These are phyloP conservation scores for Neofusicoccum ribis DNA, from an alignment of 2,329 filamentous ascomycete species.

Conservation along the genomic window DNA sequence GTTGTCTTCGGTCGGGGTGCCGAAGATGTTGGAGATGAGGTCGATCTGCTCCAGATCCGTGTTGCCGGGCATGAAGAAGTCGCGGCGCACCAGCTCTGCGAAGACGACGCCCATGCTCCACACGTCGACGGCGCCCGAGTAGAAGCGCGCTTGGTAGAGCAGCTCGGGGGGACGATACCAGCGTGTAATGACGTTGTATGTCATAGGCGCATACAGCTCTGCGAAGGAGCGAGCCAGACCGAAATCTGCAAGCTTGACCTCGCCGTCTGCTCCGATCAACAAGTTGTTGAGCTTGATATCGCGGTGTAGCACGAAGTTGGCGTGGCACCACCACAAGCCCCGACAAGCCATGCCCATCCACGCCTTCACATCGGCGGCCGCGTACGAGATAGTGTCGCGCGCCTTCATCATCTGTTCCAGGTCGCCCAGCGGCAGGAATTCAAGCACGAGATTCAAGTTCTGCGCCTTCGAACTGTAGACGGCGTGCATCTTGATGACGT, in stretches of 20 bases:
- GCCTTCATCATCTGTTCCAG: constrained; percentile 93
- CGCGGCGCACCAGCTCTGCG: constrained; percentile 81
- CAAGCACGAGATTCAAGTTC: constrained; percentile 92
- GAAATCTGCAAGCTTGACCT: constrained; percentile 96
- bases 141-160: constrained; percentile 85
- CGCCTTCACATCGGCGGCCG: constrained; percentile 87
- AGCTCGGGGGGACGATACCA: constrained; percentile 97
- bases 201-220: constrained; percentile 88
- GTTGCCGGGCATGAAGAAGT: constrained; percentile 80
- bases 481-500: constrained; percentile 88
- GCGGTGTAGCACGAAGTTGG: constrained; percentile 88
- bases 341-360: constrained; percentile 98
- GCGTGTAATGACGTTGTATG: constrained; percentile 88
- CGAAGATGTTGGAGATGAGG: constrained; percentile 80
- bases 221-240: constrained; percentile 87
- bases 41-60: constrained; percentile 84
- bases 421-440: constrained; percentile 91
- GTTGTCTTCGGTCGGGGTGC: constrained; percentile 88
- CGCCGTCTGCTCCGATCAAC: constrained; percentile 87
- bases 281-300: constrained; percentile 99
- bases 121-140: constrained; percentile 86
- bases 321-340: constrained; percentile 95
- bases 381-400: constrained; percentile 73
- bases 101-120: constrained; percentile 95
- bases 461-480: constrained; percentile 97